A percentile compares a stretch with the other conserved stretches of the same genome.
Evolutionary conservation across 1,284 basidiomycete genomes (phyloP).

Genomic region (Leccinum pseudoinsigne): DNA sequence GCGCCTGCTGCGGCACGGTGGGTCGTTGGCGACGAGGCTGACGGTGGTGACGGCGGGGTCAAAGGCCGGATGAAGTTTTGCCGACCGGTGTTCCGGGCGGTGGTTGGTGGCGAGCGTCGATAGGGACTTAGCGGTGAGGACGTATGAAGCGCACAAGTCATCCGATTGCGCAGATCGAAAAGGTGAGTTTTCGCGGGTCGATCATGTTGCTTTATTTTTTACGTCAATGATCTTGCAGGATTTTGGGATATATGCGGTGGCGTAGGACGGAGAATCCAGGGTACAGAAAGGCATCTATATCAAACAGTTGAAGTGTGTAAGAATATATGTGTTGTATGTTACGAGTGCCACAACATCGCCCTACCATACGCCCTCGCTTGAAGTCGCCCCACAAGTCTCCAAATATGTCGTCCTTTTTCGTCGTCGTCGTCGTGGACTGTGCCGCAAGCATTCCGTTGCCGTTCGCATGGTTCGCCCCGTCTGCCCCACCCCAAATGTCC

Average conservation of each 20-base stretch:
- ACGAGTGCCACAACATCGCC: not conserved
- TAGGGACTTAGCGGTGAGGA: slow-evolving; percentile 57
- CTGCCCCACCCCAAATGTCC: slow-evolving; percentile 31
- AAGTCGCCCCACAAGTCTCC: no score
- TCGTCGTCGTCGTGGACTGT: no score
- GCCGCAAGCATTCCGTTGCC: no score
- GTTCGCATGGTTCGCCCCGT: no score
- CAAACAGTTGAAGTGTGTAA: not conserved
- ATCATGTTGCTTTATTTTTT: not conserved
- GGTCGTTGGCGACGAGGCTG: slow-evolving; percentile 63
- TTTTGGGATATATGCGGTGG: slow-evolving; percentile 1
- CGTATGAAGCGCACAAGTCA: slow-evolving; percentile 61
- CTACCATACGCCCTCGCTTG: no score
- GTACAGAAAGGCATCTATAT: not conserved
- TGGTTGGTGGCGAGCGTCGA: slow-evolving; percentile 50
- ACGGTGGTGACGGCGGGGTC: slow-evolving; percentile 46
- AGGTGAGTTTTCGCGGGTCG: slow-evolving; percentile 37
- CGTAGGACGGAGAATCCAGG: not conserved
- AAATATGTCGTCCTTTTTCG: no score
- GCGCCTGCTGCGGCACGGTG: slow-evolving; percentile 54
- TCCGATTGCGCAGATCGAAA: slow-evolving; percentile 77
- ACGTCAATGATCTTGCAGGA: not conserved
- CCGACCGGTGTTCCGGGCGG: slow-evolving; percentile 60
- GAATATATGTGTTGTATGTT: not conserved
- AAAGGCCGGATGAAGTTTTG: slow-evolving; percentile 87